These are phyloP conservation scores for Daldinia childiae DNA, from an alignment of 495 filamentous ascomycete genomes.

Conservation along the genomic window DNA sequence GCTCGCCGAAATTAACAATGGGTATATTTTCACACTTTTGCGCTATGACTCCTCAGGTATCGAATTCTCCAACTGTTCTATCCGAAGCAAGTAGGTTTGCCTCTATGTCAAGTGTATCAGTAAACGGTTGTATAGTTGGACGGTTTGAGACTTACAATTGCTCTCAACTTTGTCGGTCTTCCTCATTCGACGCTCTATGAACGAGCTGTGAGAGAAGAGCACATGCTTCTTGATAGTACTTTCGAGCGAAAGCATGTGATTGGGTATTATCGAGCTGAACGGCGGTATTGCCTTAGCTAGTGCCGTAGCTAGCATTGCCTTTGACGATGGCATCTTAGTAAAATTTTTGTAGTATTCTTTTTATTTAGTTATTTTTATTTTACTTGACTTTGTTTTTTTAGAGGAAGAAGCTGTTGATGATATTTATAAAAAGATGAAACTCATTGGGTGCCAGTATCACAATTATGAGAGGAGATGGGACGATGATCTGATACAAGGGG, in stretches of 20 bases:
- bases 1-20: slow-evolving; percentile 14
- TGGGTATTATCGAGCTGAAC: slow-evolving; percentile 94
- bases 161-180: slow-evolving; percentile 87
- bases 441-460: slow-evolving; percentile 23
- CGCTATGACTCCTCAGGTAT: slow-evolving; percentile 23
- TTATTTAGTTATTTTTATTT: no score
- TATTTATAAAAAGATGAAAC: slow-evolving; percentile 28
- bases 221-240: slow-evolving; percentile 92
- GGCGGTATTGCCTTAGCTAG: slow-evolving; percentile 92
- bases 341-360: slow-evolving; percentile 42
- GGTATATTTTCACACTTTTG: slow-evolving; percentile 11
- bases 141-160: slow-evolving; percentile 74
- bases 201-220: slow-evolving; percentile 86
- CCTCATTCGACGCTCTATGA: slow-evolving; percentile 77
- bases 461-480: slow-evolving; percentile 34
- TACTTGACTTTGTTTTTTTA: no score
- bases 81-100: slow-evolving; percentile 32
- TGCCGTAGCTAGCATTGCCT: slow-evolving; percentile 91
- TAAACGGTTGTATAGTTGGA: neutral
- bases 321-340: slow-evolving; percentile 68
- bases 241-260: slow-evolving; percentile 91
- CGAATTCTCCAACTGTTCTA: slow-evolving; percentile 25
- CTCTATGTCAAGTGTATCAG: slow-evolving; percentile 26
- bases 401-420: neutral
- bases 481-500: slow-evolving; percentile 30